Evolutionary conservation across 371 early-diverging fungal species (phyloP), one percentile per base, ranked within the genome.

Genomic region (Mortierella sp.): DNA sequence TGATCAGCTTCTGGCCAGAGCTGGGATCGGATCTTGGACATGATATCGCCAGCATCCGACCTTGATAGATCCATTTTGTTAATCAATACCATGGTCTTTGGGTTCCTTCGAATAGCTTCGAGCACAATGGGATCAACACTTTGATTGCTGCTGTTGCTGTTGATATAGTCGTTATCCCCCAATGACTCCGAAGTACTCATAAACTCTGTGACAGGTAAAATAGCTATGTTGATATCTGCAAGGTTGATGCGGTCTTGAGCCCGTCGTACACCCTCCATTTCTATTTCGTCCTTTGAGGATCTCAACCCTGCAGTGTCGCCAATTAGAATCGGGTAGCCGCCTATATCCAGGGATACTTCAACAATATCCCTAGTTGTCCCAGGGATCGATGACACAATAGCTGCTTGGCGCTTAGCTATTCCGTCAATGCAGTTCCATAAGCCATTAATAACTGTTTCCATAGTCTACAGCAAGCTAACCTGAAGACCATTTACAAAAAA

Each of bases 291-390:
- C 12, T 83, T 63, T 2, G 92, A 85, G 22, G 84, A 82, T 40
- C 93, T 85, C 55, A 95, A 55, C 5, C 96, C 96, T 5, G 96
- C 96, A 12, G 95, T 94, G 68, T 95, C 95, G 7, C 91, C 86
- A 17, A 95, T 74, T 10, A 93, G 70, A 8, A 94, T 85, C 8
- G 94, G 94, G 70, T 90, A 94, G 15, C 94, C 95, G 19, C 90
- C 94, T 49, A 95, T 76, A 65, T 95, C 88, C 35, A 94, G 49
- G 10, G 89, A 90, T 1, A 89, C 89, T 66, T 94, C 94, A 1
- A 95, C 88, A 0, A 95, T 74, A 83, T 95, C 96, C 6, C 96
- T 74, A 13, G 95, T 95, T 9, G 96, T 95, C 9, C 96, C 96
- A 28, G 94, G 91, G 13, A 89, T 86, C 29, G 90, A 85, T 6